Percentiles rank a stretch among this genome's conserved stretches.
Conservation (phyloP, 202 grass and related monocot genomes). For the Miscanthus sacchariflorus region DNA sequence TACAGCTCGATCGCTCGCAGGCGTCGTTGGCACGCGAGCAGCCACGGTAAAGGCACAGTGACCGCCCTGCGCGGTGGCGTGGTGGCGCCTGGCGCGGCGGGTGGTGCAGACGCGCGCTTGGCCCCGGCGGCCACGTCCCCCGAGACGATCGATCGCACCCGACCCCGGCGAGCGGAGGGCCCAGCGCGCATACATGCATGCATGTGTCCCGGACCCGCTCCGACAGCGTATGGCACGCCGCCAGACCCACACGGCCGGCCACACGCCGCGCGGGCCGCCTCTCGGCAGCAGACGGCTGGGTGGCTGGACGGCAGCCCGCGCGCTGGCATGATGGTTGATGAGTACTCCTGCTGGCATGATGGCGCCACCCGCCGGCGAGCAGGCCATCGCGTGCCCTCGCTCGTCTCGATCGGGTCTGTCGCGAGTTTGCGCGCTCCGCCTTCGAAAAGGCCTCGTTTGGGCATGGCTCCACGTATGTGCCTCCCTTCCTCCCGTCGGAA, state of each 20-base stretch:
- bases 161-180: conserved; percentile 4
- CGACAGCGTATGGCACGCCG: conserved; percentile 58
- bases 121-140: conserved; percentile 1
- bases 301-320: conserved; percentile 8
- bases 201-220: not conserved
- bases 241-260: conserved; percentile 15
- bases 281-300: not conserved
- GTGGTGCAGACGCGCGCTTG: conserved; percentile 15
- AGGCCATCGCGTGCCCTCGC: conserved; percentile 35
- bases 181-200: not conserved
- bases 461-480: not conserved
- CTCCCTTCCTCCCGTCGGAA: not conserved
- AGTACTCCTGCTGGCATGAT: conserved; percentile 41
- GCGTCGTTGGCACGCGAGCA: conserved; percentile 48
- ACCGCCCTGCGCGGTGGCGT: not conserved
- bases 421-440: not conserved
- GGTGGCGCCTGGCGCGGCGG: not conserved
- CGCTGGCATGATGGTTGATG: conserved; percentile 41
- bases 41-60: conserved; percentile 14
- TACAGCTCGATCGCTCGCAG: not conserved
- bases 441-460: conserved; percentile 4
- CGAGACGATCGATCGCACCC: conserved; percentile 7
- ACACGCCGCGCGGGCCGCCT: not conserved
- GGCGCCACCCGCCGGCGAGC: conserved; percentile 47
- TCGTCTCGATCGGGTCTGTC: not conserved